Conservation (phyloP, 306 rosid genomes). For the Alnus glutinosa region DNA sequence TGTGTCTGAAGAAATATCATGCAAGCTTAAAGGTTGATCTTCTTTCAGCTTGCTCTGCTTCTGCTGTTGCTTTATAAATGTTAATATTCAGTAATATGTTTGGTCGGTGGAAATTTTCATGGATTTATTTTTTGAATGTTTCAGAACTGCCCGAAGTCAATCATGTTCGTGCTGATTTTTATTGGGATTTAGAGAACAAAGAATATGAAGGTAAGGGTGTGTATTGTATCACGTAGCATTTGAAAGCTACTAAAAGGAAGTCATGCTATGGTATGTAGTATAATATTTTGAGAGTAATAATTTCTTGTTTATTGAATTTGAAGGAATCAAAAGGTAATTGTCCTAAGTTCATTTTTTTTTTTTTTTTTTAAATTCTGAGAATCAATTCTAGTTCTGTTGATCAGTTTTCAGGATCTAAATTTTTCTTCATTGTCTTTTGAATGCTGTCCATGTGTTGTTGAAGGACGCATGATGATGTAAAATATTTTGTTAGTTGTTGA, state of each 20-base stretch:
- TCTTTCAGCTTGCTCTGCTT: neutral
- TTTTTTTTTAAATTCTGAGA: neutral
- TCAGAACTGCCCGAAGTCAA: conserved; percentile 81
- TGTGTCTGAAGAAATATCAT: conserved; percentile 77
- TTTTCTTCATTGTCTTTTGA: neutral
- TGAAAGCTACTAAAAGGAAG: neutral
- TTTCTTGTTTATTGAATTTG: neutral
- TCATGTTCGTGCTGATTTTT: conserved; percentile 91
- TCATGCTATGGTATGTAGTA: neutral
- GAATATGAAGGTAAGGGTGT: conserved; percentile 84
- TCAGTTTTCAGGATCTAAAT: neutral
- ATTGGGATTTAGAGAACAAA: conserved; percentile 84
- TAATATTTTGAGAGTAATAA: neutral
- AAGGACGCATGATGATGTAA: neutral
- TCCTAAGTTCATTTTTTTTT: neutral
- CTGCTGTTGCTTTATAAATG: neutral
- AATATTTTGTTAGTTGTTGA: no score
- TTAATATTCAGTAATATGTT: neutral
- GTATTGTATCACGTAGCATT: conserved; percentile 11
- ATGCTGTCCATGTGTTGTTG: neutral
- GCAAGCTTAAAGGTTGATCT: conserved; percentile 68
- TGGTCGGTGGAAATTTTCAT: neutral
- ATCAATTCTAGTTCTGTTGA: neutral
- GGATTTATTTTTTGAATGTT: neutral
- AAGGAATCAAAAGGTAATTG: neutral